Percentiles rank a stretch among this genome's conserved stretches.
These are phyloP conservation scores for Coprinellus micaceus DNA, from an alignment of 768 basidiomycete genomes.

Conservation along the genomic window DNA sequence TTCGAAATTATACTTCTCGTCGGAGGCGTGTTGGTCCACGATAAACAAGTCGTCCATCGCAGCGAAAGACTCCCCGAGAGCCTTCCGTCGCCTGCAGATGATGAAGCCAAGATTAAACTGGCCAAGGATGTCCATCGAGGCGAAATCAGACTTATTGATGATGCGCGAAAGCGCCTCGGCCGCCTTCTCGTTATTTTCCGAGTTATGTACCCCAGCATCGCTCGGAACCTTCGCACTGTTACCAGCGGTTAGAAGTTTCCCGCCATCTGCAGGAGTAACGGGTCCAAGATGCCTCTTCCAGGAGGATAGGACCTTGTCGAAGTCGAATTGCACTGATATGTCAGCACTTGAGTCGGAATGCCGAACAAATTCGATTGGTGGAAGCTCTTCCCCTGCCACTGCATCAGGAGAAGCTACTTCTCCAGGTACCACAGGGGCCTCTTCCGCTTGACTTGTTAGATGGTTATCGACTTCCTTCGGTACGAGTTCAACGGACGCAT, in stretches of 20 bases:
- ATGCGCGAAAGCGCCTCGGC: conserved; percentile 75
- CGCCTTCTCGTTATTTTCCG: conserved; percentile 47
- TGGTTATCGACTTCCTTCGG: too few relatives aligned
- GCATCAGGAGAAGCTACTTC: too few relatives aligned
- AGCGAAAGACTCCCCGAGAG: background rate
- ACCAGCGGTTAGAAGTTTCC: background rate
- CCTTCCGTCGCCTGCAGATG: conserved; percentile 55
- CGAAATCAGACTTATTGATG: conserved; percentile 86
- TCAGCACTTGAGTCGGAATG: conserved; percentile 23
- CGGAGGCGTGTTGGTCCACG: conserved; percentile 94
- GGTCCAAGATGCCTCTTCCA: conserved; percentile 14
- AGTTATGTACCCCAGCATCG: conserved; percentile 40
- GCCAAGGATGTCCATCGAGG: conserved; percentile 76
- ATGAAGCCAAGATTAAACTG: conserved; percentile 98
- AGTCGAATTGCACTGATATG: conserved; percentile 26
- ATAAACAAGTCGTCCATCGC: conserved; percentile 88
- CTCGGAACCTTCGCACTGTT: conserved; percentile 18
- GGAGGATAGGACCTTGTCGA: conserved; percentile 17
- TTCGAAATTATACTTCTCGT: conserved; percentile 99
- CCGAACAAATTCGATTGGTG: conserved; percentile 40
- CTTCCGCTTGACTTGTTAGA: too few relatives aligned
- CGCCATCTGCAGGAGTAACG: background rate
- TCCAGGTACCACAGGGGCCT: too few relatives aligned
- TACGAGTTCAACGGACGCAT: too few relatives aligned
- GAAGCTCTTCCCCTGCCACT: background rate